Base-by-base conservation (phyloP, 768 basidiomycete genomes). In the Pisolithus orientalis region DNA sequence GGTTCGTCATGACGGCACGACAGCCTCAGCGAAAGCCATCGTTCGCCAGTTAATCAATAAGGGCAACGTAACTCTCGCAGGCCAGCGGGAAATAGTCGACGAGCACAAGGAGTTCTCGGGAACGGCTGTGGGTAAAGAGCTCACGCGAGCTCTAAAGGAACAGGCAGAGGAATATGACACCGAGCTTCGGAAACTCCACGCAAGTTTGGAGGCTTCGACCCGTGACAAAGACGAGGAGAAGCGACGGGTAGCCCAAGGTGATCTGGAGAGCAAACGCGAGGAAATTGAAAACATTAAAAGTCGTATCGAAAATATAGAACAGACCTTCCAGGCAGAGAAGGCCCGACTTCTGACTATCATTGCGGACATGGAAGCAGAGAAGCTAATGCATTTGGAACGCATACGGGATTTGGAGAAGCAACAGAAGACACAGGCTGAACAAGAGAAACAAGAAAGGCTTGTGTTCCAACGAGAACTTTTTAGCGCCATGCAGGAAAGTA, bases 71-170 rank as follows among this genome's bases (percentile, higher is more conserved):
- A 67, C 75, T 1, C 67, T 84, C 3, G 72, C 70, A 21, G 80
- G 84, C 46, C 83, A 83, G 56, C 64, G 69, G 28, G 82, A 85
- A 59, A 66, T 83, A 13, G 77, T 83, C 5, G 74, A 75, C 52
- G 67, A 77, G 56, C 68, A 68, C 29, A 73, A 75, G 47, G 69
- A 74, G 37, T 72, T 83, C 14, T 66, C 73, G 2, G 68, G 82
- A 47, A 83, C 83, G 2, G 64, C 69, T 3, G 83, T 80, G 1
- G 80, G 80, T 1, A 69, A 64, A 14, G 82, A 80, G 59, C 70
- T 84, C 21, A 71, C 70, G 49, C 70, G 72, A 13, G 80, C 80
- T 39, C 59, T 80, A 2, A 70, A 72, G 52, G 74, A 74, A 53
- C 76, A 79, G 62, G 70, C 74, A 25, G 61, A 72, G 50, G 68